Evolutionary conservation across 306 rosid species (phyloP), one percentile per base, ranked within the genome.

Genomic region (Benincasa hispida): DNA sequence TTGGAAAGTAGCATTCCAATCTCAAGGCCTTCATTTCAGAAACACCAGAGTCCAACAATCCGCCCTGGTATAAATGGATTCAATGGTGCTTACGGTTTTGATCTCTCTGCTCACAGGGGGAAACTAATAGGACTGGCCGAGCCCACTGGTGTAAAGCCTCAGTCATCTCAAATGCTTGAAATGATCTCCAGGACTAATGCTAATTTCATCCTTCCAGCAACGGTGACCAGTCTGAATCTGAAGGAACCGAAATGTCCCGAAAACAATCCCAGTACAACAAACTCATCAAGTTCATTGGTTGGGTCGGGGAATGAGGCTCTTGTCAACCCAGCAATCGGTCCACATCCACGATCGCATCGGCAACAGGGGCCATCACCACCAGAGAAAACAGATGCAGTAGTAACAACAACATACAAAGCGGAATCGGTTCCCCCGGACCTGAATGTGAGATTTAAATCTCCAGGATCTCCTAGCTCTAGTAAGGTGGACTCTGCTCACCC

Each of bases 381-480:
- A 19, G 84, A 30, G 59, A 82, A 74, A 21, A 41, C 48, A 34
- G 67, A 63, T 75, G 41, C 77, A 0, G 77, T 74, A 28, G 81
- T 78, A 62, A 53, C 77, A 70, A 72, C 78, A 18, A 78, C 60
- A 69, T 84, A 84, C 80, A 85, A 82, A 74, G 72, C 84, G 5
- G 87, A 79, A 22, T 81, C 85, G 12, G 87, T 84, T 84, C 91
- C 93, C 7, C 93, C 91, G 3, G 93, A 89, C 58, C 81, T 85
- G 55, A 87, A 89, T 13, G 79, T 87, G 72, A 84, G 84, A 78
- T 89, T 89, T 78, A 89, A 89, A 77, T 83, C 89, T 47, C 87
- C 93, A 22, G 88, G 91, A 25, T 85, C 93, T 35, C 89, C 91
- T 79, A 83, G 83, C 84, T 87, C 87, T 79, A 82, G 87, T 82